Percentiles rank a stretch among this genome's conserved stretches.
Evolutionary conservation across 148 eudicot species (phyloP).

Genomic region (Chenopodium quinoa): DNA sequence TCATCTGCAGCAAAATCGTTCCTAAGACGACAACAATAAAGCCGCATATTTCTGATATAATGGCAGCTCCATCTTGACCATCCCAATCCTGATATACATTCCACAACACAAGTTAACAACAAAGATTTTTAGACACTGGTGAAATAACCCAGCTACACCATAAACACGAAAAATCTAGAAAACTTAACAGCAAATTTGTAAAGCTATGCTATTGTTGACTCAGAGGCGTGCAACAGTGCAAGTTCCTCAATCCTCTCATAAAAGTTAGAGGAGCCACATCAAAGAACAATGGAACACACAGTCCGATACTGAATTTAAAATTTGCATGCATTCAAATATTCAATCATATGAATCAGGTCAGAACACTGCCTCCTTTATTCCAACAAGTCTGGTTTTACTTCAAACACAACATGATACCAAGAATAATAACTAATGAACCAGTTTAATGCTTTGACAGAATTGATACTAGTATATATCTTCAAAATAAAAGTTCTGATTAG

Average conservation of each 20-base stretch:
- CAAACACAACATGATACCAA: too few species aligned
- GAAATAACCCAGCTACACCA: not conserved
- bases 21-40: conserved; percentile 57
- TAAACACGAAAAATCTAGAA: not conserved
- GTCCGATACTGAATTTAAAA: too few species aligned
- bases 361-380: too few species aligned
- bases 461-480: not conserved
- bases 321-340: too few species aligned
- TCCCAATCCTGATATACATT: conserved; percentile 52
- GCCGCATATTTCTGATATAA: conserved; percentile 58
- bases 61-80: conserved; percentile 46
- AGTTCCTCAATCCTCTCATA: not conserved
- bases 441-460: not conserved
- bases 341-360: too few species aligned
- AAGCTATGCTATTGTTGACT: not conserved
- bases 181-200: not conserved
- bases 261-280: too few species aligned
- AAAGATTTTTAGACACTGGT: not conserved
- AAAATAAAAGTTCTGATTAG: not conserved
- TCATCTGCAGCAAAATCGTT: conserved; percentile 52
- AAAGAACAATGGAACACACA: too few species aligned
- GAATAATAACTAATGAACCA: too few species aligned
- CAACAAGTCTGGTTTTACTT: too few species aligned
- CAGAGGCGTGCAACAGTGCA: not conserved
- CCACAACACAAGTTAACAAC: conserved; percentile 5